phyloP scores from a whole-genome alignment of 345 rosid genomes.

The Ceriops decandra region DNA sequence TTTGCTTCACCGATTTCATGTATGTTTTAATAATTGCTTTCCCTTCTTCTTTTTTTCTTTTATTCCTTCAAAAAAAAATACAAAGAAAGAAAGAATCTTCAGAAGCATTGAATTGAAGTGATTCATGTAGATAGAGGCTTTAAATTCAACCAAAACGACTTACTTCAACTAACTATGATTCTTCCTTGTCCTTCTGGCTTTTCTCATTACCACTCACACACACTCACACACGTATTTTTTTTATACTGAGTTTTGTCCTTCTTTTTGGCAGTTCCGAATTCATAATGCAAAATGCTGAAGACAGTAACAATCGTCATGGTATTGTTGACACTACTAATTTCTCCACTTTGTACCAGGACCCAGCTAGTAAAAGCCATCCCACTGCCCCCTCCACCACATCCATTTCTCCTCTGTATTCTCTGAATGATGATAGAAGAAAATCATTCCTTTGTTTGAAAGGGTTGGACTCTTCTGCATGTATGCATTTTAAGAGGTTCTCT shows the following conservation, averaged over 20 bases:
- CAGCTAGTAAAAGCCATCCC: constrained; percentile 19
- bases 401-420: background rate
- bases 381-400: background rate
- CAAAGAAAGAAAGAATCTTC: no score
- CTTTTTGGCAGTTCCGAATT: constrained; percentile 40
- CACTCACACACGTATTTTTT: no score
- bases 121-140: no score
- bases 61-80: background rate
- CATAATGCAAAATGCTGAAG: constrained; percentile 23
- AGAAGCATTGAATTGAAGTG: no score
- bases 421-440: constrained; percentile 18
- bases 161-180: background rate
- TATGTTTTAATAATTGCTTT: constrained; percentile 25
- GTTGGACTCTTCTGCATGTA: constrained; percentile 33
- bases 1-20: constrained; percentile 59
- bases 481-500: constrained; percentile 40
- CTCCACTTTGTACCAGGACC: constrained; percentile 20
- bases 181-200: no score
- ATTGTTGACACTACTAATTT: constrained; percentile 14
- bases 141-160: no score
- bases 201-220: background rate
- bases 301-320: constrained; percentile 2
- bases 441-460: constrained; percentile 20
- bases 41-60: background rate
- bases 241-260: background rate